Evolutionary conservation across 495 filamentous ascomycete genomes (phyloP).

Genomic region (Tuber brumale): DNA sequence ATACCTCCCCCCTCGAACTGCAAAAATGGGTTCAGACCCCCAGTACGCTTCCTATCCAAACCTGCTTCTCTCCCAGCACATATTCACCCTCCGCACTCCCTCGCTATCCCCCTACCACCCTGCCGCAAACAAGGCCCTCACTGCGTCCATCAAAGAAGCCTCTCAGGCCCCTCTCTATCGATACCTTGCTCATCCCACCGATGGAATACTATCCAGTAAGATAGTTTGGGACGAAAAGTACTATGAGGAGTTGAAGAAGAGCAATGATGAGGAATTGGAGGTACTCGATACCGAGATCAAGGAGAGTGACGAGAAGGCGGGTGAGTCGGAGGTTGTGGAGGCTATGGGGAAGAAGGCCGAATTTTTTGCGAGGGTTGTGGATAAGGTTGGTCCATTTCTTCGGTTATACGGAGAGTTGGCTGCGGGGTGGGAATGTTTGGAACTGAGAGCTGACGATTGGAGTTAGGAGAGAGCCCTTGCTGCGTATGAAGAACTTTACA

Average conservation of each 20-base stretch:
- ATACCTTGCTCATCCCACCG: conserved; percentile 86
- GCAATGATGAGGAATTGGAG: conserved; percentile 86
- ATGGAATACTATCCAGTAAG: conserved; percentile 61
- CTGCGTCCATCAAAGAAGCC: conserved; percentile 84
- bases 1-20: conserved; percentile 13
- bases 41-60: conserved; percentile 93
- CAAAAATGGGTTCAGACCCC: conserved; percentile 88
- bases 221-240: conserved; percentile 79
- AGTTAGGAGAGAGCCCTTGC: conserved; percentile 82
- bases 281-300: conserved; percentile 92
- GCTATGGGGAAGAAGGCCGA: conserved; percentile 91
- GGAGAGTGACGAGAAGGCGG: conserved; percentile 86
- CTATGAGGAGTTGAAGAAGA: conserved; percentile 75
- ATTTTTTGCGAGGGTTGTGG: conserved; percentile 86
- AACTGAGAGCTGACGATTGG: not conserved
- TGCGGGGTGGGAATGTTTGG: not conserved
- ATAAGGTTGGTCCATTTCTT: conserved; percentile 63
- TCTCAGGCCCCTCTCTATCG: conserved; percentile 97
- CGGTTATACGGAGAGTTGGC: not conserved
- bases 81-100: conserved; percentile 93
- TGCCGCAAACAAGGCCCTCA: conserved; percentile 66
- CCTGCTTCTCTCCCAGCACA: conserved; percentile 86
- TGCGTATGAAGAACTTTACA: conserved; percentile 82
- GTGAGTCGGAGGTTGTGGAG: conserved; percentile 88
- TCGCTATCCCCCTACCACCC: conserved; percentile 66